Evolutionary conservation across 495 filamentous ascomycete species (phyloP).

Genomic region (Hypomontagnella submonticulosa): DNA sequence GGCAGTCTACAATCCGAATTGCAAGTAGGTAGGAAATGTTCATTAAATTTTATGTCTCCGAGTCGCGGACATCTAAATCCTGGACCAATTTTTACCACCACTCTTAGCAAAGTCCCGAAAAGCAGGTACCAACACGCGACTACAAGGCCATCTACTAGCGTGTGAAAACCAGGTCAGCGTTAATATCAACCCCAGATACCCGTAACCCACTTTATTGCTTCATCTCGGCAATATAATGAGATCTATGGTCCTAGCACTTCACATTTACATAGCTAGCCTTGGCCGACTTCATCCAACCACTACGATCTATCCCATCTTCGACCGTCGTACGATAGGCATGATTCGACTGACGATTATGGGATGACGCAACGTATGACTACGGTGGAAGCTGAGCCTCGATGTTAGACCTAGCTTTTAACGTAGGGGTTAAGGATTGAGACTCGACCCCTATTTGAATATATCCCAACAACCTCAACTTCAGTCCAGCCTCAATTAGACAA

Average conservation of each 20-base stretch:
- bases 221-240: slow-evolving; percentile 2
- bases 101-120: slow-evolving; percentile 1
- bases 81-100: slow-evolving; percentile 5
- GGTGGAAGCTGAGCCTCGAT: neutral
- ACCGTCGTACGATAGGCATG: slow-evolving; percentile 29
- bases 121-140: slow-evolving; percentile 7
- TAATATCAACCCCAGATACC: slow-evolving; percentile 1
- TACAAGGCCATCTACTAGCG: neutral
- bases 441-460: neutral
- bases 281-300: neutral
- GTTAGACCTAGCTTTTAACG: neutral
- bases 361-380: slow-evolving; percentile 33
- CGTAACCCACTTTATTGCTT: neutral
- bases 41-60: too few relatives aligned
- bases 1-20: too few relatives aligned
- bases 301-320: neutral
- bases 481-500: neutral
- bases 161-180: neutral
- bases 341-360: slow-evolving; percentile 24
- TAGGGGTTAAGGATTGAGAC: neutral
- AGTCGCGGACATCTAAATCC: too few relatives aligned
- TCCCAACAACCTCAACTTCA: neutral
- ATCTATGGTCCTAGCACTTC: slow-evolving; percentile 1
- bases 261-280: neutral
- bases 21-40: too few relatives aligned